A percentile compares a stretch with the other conserved stretches of the same genome.
Conservation (phyloP, 129 eudicot genomes). For the Ambrosia artemisiifolia region DNA sequence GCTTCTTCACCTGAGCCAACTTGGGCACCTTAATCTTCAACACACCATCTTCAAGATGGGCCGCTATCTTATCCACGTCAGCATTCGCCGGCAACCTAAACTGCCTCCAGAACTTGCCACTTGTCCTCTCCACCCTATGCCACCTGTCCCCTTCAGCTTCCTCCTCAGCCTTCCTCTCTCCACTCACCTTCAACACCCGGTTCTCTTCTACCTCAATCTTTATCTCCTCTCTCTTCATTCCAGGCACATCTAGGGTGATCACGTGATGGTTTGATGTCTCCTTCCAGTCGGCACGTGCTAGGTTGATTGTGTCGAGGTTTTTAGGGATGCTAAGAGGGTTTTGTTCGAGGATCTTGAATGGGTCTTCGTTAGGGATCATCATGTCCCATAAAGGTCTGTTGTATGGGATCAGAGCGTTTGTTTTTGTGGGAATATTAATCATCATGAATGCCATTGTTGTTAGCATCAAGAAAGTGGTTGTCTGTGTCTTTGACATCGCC, state of each 20-base stretch:
- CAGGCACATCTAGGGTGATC: conserved; percentile 42
- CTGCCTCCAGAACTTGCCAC: conserved; percentile 54
- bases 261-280: conserved; percentile 39
- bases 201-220: conserved; percentile 52
- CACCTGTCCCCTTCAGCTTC: conserved; percentile 43
- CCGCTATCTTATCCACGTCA: conserved; percentile 38
- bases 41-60: conserved; percentile 42
- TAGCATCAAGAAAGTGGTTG: conserved; percentile 1
- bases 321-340: conserved; percentile 31
- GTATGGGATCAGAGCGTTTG: conserved; percentile 33
- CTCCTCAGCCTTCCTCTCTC: conserved; percentile 37
- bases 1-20: conserved; percentile 36
- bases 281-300: conserved; percentile 56
- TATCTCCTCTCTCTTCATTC: conserved; percentile 40
- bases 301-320: conserved; percentile 27
- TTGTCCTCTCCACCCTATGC: conserved; percentile 52
- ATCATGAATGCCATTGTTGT: not conserved
- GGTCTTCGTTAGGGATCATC: conserved; percentile 39
- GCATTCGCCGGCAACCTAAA: conserved; percentile 50
- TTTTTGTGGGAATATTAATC: not conserved
- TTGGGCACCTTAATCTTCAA: conserved; percentile 41
- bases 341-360: conserved; percentile 48
- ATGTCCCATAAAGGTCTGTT: conserved; percentile 30
- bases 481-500: not conserved
- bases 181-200: conserved; percentile 40